Percentiles rank a stretch among this genome's conserved stretches.
These are phyloP conservation scores for Wickerhamiella brachini DNA, from an alignment of 805 yeast genomes.

Conservation along the genomic window DNA sequence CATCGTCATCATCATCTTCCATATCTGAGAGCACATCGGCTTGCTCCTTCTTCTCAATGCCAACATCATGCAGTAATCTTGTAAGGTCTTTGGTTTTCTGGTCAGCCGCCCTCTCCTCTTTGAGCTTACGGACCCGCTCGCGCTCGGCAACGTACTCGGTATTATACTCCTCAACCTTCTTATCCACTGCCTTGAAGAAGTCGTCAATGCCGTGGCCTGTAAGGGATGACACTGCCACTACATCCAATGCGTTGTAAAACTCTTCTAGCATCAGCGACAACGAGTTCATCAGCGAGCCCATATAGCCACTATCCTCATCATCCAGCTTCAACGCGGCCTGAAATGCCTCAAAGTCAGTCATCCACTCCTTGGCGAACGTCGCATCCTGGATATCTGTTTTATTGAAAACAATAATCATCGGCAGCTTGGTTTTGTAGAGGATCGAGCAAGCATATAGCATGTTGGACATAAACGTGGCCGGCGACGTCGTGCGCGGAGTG, in stretches of 20 bases:
- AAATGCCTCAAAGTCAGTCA: slow-evolving; percentile 89
- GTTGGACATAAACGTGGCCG: slow-evolving; percentile 94
- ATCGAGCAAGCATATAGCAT: slow-evolving; percentile 98
- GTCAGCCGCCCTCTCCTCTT: slow-evolving; percentile 59
- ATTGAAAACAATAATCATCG: slow-evolving; percentile 93
- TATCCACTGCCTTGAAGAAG: slow-evolving; percentile 69
- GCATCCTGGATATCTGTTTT: slow-evolving; percentile 82
- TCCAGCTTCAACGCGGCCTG: slow-evolving; percentile 61
- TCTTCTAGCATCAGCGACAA: slow-evolving; percentile 95
- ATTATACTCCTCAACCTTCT: slow-evolving; percentile 77
- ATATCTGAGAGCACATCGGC: slow-evolving; percentile 42
- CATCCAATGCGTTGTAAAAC: slow-evolving; percentile 83
- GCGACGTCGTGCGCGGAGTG: slow-evolving; percentile 87
- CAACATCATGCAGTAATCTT: slow-evolving; percentile 76
- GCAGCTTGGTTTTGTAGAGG: slow-evolving; percentile 85
- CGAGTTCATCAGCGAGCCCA: slow-evolving; percentile 86
- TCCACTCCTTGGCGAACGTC: slow-evolving; percentile 88
- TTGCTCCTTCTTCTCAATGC: slow-evolving; percentile 38
- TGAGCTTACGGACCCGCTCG: slow-evolving; percentile 62
- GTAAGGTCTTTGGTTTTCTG: slow-evolving; percentile 58
- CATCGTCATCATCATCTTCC: slow-evolving; percentile 29
- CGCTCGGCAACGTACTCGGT: slow-evolving; percentile 75
- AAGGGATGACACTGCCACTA: slow-evolving; percentile 81
- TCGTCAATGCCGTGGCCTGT: slow-evolving; percentile 94
- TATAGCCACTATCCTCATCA: slow-evolving; percentile 71